Conservation (phyloP, 164 flowering plant species). For the Buxus sempervirens region DNA sequence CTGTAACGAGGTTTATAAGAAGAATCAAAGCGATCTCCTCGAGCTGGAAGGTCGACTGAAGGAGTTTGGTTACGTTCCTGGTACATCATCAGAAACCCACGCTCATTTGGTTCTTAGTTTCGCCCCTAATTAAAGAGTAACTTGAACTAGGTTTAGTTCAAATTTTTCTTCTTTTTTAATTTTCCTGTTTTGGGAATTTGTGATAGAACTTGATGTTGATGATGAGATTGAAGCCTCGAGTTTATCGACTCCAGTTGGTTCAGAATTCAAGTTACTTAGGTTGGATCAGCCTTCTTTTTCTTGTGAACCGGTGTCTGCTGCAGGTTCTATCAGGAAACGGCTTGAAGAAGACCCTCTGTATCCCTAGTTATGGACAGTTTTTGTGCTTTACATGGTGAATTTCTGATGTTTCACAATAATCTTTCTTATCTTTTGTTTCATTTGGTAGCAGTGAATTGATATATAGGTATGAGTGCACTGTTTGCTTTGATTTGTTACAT, state of each 20-base stretch:
- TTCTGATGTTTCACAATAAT: not conserved
- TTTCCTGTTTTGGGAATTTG: not conserved
- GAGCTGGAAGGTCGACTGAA: conserved; percentile 49
- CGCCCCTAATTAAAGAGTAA: too few species aligned
- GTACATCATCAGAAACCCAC: conserved; percentile 13
- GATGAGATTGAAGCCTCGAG: conserved; percentile 27
- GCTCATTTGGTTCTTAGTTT: not conserved
- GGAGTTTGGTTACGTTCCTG: conserved; percentile 43
- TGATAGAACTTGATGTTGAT: conserved; percentile 26
- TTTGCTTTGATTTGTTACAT: not conserved
- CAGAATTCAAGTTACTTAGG: conserved; percentile 11
- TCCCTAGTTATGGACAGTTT: conserved; percentile 29
- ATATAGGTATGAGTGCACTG: not conserved
- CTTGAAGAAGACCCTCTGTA: conserved; percentile 62
- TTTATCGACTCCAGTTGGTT: conserved; percentile 20
- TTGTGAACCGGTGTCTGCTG: conserved; percentile 11
- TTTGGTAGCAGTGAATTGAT: not conserved
- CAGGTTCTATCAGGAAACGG: conserved; percentile 26
- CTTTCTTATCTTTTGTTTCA: not conserved
- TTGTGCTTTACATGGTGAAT: not conserved
- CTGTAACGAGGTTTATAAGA: conserved; percentile 64
- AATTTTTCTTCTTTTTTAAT: not conserved
- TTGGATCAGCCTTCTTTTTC: conserved; percentile 17
- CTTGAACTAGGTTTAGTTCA: too few species aligned
- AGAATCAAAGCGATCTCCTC: conserved; percentile 46